Base-by-base conservation (phyloP, 2,329 filamentous ascomycete species). In the Fusarium siculi region DNA sequence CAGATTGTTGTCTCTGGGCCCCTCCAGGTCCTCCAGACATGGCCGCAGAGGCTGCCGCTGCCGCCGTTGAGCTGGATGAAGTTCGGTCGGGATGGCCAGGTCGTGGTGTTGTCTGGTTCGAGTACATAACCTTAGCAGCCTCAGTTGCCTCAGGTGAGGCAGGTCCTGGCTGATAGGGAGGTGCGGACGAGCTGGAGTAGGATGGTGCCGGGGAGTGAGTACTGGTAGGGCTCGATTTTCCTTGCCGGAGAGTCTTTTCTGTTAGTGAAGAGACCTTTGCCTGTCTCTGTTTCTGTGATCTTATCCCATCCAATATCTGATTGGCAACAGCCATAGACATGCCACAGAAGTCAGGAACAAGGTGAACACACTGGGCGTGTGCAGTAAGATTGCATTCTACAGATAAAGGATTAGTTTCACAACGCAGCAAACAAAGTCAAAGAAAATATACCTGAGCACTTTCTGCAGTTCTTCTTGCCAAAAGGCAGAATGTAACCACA, bases 311-410 rank as follows among this genome's bases (percentile, higher is more conserved):
- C 61, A 98, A 83, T 74, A 99, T 98, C 79, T 97, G 91, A 81
- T 98, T 98, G 47, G 96, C 96, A 42, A 94, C 93, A 64, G 96
- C 93, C 96, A 98, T 98, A 34, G 95, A 97, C 95, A 99, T 99
- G 76, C 96, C 96, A 81, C 96, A 99, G 84, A 99, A 99, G 82
- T 99, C 96, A 25, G 96, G 96, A 37, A 99, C 96, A 75, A 99
- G 90, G 82, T 99, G 96, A 25, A 95, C 93, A 82, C 96, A 99
- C 66, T 93, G 89, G 25, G 94, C 92, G 82, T 99, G 96, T 71
- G 93, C 96, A 30, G 96, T 98, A 69, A 98, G 92, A 75, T 88
- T 89, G 83, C 96, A 99, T 90, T 99, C 96, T 91, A 78, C 66
- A 72, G 15, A 78, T 65, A 72, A 21, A 14, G 32, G 21, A 58